These are phyloP conservation scores for Fusarium protoensiforme DNA, from an alignment of 2,329 filamentous ascomycete genomes.

Conservation along the genomic window DNA sequence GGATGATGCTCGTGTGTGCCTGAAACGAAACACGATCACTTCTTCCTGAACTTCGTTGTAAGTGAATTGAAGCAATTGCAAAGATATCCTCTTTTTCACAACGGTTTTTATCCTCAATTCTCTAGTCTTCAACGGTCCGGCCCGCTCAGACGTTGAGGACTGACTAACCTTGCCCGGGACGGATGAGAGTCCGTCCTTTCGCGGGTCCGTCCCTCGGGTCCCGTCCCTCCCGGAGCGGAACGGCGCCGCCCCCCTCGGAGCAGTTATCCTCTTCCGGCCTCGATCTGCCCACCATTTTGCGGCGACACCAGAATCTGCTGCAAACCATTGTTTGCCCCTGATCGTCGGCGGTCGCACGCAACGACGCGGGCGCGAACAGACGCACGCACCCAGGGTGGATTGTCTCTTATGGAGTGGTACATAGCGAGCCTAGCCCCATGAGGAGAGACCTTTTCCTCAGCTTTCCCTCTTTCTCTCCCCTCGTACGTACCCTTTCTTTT, in stretches of 20 bases:
- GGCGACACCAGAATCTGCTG: background rate
- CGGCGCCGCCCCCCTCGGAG: conserved; percentile 21
- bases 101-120: background rate
- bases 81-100: background rate
- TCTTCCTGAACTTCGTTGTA: background rate
- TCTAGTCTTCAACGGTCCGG: conserved; percentile 18
- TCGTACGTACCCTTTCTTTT: background rate
- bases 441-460: background rate
- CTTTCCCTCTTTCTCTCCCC: background rate
- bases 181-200: background rate
- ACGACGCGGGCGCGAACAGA: background rate
- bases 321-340: background rate
- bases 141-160: conserved; percentile 18
- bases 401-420: conserved; percentile 2
- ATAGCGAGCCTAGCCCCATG: conserved; percentile 13
- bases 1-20: background rate
- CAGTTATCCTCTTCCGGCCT: conserved; percentile 12
- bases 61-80: background rate
- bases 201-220: background rate
- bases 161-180: background rate
- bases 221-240: conserved; percentile 16
- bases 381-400: background rate
- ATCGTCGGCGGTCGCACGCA: conserved; percentile 17
- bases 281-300: conserved; percentile 10
- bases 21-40: background rate